Base-by-base conservation (phyloP, 768 basidiomycete species). In the Tylopilus rubrobrunneus region DNA sequence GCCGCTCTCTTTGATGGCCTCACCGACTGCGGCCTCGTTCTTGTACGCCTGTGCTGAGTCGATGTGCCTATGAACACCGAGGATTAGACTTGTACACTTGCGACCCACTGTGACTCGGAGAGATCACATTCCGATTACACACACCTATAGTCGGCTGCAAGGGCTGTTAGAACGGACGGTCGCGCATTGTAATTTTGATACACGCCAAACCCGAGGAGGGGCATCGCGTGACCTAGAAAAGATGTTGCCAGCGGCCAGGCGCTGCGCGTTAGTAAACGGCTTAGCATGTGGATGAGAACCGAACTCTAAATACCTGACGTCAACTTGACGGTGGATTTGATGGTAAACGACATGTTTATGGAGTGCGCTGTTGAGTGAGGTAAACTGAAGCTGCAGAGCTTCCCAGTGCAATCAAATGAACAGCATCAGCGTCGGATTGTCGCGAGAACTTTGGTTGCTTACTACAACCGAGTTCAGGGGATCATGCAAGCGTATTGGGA, bases 21-120 rank as follows among this genome's bases (percentile, higher is more conserved):
- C 74, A 1, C 82, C 84, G 14, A 87, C 86, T 9, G 74, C 73
- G 4, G 74, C 75, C 64, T 89, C 86, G 56, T 87, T 88, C 52
- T 70, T 72, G 65, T 90, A 91, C 34, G 74, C 72, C 57, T 85
- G 85, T 1, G 89, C 89, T 1, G 85, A 80, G 66, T 91, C 89
- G 41, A 90, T 72, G 53, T 88, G 89, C 51, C 88, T 87, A 51
- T 5, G 19, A 34, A 9, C 17, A 40, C 43, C 34, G 21, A 5
- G 40, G n/a, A 52, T 51, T 51, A 49, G 49, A 40, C 15, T 7
- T 3, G 21, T 37, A 7, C 17, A 39, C 39, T 37, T 19, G 39
- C 12, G n/a, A 39, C n/a, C 17, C 37, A 7, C 37, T 40, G 25
- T 25, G 4, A 25, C 5, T 25, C 25, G 25, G 25, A 25, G 25